Evolutionary conservation across 202 grass and related monocot species (phyloP).

Genomic region (Dendrocalamus latiflorus): DNA sequence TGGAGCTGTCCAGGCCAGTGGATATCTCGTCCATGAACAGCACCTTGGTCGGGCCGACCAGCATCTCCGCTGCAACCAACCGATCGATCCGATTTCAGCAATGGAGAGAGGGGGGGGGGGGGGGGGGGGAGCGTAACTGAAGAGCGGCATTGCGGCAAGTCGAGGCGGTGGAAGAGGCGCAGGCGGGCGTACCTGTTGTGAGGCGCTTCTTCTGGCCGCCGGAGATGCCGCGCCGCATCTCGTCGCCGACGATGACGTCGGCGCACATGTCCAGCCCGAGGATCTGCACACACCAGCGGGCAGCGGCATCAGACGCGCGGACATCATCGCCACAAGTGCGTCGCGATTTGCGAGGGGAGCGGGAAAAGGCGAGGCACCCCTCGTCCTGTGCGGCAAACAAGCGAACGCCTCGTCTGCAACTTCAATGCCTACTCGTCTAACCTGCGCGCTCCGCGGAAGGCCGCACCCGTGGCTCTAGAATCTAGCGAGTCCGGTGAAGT

Average conservation of each 20-base stretch:
- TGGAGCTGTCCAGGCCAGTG: slow-evolving; percentile 72
- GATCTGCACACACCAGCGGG: slow-evolving; percentile 37
- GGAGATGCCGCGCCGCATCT: slow-evolving; percentile 60
- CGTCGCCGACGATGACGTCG: slow-evolving; percentile 64
- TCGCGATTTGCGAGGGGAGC: neutral
- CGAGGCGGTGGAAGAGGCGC: neutral
- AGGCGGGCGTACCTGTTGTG: slow-evolving; percentile 45
- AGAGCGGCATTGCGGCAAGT: neutral
- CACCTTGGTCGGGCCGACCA: slow-evolving; percentile 68
- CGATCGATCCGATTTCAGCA: neutral
- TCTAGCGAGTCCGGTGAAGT: neutral
- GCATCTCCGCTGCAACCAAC: slow-evolving; percentile 55
- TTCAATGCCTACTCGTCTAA: neutral
- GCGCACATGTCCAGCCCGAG: slow-evolving; percentile 74
- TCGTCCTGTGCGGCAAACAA: neutral
- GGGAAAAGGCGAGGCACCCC: neutral
- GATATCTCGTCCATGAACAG: slow-evolving; percentile 85
- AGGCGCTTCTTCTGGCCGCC: slow-evolving; percentile 74
- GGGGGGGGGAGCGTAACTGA: too few relatives aligned
- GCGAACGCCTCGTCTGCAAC: too few relatives aligned
- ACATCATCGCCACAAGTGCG: neutral
- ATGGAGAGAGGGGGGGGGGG: too few relatives aligned
- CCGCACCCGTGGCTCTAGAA: neutral
- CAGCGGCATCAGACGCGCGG: neutral
- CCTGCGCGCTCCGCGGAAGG: neutral